A percentile compares a stretch with the other conserved stretches of the same genome.
phyloP scores from a whole-genome alignment of 495 filamentous ascomycete genomes.

The Aspergillus diversus region DNA sequence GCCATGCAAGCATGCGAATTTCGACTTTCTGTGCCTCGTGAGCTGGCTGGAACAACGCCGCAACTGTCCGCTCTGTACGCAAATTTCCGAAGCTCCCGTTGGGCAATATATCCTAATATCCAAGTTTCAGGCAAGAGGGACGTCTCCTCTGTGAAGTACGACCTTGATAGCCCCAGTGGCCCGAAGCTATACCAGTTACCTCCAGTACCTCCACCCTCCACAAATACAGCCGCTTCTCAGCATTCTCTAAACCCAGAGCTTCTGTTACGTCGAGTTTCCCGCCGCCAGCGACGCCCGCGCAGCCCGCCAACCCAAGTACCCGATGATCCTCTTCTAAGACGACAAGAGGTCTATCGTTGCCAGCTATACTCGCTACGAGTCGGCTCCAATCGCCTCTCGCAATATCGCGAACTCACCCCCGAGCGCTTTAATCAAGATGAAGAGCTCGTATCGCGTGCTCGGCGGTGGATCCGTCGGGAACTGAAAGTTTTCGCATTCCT shows the following conservation, averaged over 20 bases:
- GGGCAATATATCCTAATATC: slow-evolving; percentile 15
- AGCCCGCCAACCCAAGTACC: slow-evolving; percentile 33
- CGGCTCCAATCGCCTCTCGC: slow-evolving; percentile 79
- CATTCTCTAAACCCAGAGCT: neutral
- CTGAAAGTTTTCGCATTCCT: slow-evolving; percentile 86
- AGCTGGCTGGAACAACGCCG: slow-evolving; percentile 79
- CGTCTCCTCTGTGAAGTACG: slow-evolving; percentile 70
- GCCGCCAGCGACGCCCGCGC: slow-evolving; percentile 31
- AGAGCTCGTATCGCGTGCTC: slow-evolving; percentile 77
- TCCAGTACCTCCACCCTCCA: slow-evolving; percentile 13
- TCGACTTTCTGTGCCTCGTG: slow-evolving; percentile 82
- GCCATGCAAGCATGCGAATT: slow-evolving; percentile 78
- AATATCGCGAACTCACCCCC: slow-evolving; percentile 76
- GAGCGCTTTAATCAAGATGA: slow-evolving; percentile 63
- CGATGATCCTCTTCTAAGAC: slow-evolving; percentile 64
- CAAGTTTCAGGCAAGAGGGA: slow-evolving; percentile 57
- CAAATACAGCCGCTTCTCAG: slow-evolving; percentile 9
- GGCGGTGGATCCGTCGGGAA: slow-evolving; percentile 86
- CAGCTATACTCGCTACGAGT: slow-evolving; percentile 82
- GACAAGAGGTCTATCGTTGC: slow-evolving; percentile 76
- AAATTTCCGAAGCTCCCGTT: neutral
- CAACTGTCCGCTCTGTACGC: slow-evolving; percentile 74
- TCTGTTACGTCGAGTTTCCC: slow-evolving; percentile 23
- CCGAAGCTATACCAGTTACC: slow-evolving; percentile 59
- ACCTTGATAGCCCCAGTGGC: slow-evolving; percentile 53